Evolutionary conservation across 306 rosid genomes (phyloP), one percentile per base, ranked within the genome.

Genomic region (Castanospermum australe): DNA sequence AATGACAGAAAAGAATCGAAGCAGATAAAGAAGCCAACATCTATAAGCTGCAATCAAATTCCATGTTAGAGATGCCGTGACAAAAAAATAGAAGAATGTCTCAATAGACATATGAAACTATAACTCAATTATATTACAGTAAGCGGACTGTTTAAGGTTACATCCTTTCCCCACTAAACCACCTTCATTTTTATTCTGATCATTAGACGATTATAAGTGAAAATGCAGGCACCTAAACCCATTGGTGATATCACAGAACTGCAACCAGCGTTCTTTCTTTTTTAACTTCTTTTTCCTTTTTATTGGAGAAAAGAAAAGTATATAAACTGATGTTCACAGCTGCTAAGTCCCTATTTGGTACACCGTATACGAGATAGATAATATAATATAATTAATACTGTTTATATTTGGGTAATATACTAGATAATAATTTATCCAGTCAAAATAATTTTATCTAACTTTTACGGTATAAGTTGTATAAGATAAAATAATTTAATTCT

Each of bases 11-110:
- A 95, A 25, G 99, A 95, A 86, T 95, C 98, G 52, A 95, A 72
- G 90, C 99, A 95, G 87, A 95, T 96, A 52, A 95, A 95, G 92
- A 93, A 91, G 68, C 99, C 99, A 75, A 95, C 97, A 69, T 90
- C 86, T 83, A 95, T 95, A 79, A 95, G 99, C 99, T 95, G 99
- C 96, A 85, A 86, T 63, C 72, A 57, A 30, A 60, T 79, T 73
- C 67, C 65, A 71, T 9, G 35, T 50, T 17, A 72, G 44, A 89
- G 84, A 64, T n/a, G 15, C 42, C 67, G 67, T 13, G 22, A 68
- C 70, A 82, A 52, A 78, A 35, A 64, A 18, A n/a, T n/a, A 28
- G 69, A 33, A 68, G 54, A 52, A 55, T 9, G 63, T 54, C 74
- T 32, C 22, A 72, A n/a, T 67, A 64, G 15, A 70, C 73, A 81